phyloP scores from a whole-genome alignment of 768 basidiomycete species.

The Cystofilobasidium macerans region DNA sequence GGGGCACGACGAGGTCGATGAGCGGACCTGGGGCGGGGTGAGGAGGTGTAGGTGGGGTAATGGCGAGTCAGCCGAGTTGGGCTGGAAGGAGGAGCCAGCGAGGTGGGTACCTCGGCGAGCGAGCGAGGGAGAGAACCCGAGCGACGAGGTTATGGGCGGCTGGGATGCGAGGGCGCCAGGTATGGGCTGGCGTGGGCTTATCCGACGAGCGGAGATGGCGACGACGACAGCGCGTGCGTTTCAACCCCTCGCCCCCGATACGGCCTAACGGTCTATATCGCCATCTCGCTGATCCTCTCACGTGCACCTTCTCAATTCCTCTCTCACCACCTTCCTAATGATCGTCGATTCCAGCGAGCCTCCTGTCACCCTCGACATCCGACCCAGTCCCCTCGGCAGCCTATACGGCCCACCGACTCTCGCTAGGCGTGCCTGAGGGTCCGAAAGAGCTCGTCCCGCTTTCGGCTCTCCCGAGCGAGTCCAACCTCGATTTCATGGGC shows the following conservation, averaged over 20 bases:
- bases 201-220: too few species aligned
- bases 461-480: conserved; percentile 83
- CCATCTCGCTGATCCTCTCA: too few species aligned
- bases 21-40: conserved; percentile 23
- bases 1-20: conserved; percentile 31
- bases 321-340: too few species aligned
- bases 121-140: conserved; percentile 29
- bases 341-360: too few species aligned
- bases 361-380: too few species aligned
- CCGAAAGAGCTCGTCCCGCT: conserved; percentile 59
- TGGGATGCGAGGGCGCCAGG: conserved; percentile 44
- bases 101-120: neutral
- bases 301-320: too few species aligned
- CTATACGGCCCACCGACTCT: conserved; percentile 67
- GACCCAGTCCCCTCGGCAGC: too few species aligned
- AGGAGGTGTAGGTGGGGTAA: conserved; percentile 49
- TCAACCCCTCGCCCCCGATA: too few species aligned
- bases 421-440: conserved; percentile 82
- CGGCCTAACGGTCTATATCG: too few species aligned
- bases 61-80: conserved; percentile 44
- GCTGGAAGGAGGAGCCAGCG: conserved; percentile 8
- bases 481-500: conserved; percentile 88
- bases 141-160: too few species aligned
- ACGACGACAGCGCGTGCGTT: too few species aligned
- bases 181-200: conserved; percentile 65